Evolutionary conservation across 2,329 filamentous ascomycete species (phyloP), one percentile per base, ranked within the genome.

Genomic region (Chrysoporthe puriensis): DNA sequence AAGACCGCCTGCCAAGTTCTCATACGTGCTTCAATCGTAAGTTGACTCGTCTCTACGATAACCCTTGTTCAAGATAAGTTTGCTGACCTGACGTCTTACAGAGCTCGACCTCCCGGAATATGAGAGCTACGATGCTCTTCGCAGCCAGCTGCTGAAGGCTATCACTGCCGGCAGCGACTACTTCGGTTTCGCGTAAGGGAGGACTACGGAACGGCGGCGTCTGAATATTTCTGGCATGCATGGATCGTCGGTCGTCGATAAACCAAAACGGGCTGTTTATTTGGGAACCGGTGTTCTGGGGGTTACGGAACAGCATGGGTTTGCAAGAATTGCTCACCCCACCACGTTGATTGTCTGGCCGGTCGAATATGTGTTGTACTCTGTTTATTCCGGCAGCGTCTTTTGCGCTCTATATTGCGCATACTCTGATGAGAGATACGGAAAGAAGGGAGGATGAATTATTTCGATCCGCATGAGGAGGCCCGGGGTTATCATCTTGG

Each of bases 1-100:
- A 97, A 81, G 93, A 97, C 76, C 91, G 96, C 73, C 86, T 99
- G 72, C 96, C 96, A 66, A 97, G 93, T 74, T 97, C 94, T 74
- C 96, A 99, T 80, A 99, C 96, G 71, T 99, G 96, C 85, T 99
- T 99, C 83, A 99, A 99, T 79, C 96, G 94, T 97, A 88, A 91
- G 93, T 91, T 70, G 64, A 52, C 16, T 26, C 34, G 18, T 48
- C 46, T 32, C 62, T 2, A 13, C 3, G 4, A 8, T 43, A 26
- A 21, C 48, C 26, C 6, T 43, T 14, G 14, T 13, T 5, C 40
- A 32, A 9, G 52, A 54, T 44, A 26, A 26, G 34, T 36, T 63
- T 59, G 50, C 67, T 69, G 56, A 70, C 64, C 40, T 16, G 9
- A 34, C 34, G 18, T 43, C 48, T 58, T 64, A 69, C 78, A 97